Evolutionary conservation across 768 basidiomycete species (phyloP).

Genomic region (Coprinellus micaceus): DNA sequence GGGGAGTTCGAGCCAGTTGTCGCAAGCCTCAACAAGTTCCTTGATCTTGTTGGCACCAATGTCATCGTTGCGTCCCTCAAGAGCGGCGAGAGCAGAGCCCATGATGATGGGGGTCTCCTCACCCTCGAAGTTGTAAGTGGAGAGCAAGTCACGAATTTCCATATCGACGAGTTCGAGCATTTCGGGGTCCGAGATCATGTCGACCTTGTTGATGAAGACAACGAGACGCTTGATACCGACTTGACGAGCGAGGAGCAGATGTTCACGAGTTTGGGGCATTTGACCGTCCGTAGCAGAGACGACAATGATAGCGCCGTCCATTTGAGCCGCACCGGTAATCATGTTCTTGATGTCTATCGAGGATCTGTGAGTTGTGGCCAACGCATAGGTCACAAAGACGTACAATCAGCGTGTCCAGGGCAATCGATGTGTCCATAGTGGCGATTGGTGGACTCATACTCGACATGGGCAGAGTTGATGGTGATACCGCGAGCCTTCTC

Average conservation of each 20-base stretch:
- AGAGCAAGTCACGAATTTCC: conserved; percentile 97
- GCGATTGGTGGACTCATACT: conserved; percentile 86
- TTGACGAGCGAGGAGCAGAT: conserved; percentile 94
- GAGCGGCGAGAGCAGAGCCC: conserved; percentile 94
- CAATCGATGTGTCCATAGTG: conserved; percentile 99
- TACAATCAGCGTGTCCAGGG: conserved; percentile 93
- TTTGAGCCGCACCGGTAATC: conserved; percentile 98
- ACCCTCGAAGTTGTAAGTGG: conserved; percentile 92
- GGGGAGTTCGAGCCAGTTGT: conserved; percentile 93
- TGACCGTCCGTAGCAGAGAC: conserved; percentile 99
- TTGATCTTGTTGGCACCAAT: conserved; percentile 78
- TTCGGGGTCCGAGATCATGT: conserved; percentile 93
- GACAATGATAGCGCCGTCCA: conserved; percentile 94
- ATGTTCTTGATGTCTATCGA: conserved; percentile 89
- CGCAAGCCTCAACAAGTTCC: conserved; percentile 83
- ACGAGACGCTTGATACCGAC: conserved; percentile 97
- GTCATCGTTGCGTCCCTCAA: conserved; percentile 80
- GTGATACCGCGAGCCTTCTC: conserved; percentile 99
- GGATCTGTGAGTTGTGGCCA: not conserved
- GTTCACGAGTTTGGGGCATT: conserved; percentile 99
- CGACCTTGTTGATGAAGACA: conserved; percentile 99
- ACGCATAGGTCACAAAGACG: conserved; percentile 24
- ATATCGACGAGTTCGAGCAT: conserved; percentile 99
- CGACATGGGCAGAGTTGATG: conserved; percentile 97
- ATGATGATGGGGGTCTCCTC: conserved; percentile 97